Conservation (phyloP, 2,329 filamentous ascomycete species). For the Aureobasidium musti region DNA sequence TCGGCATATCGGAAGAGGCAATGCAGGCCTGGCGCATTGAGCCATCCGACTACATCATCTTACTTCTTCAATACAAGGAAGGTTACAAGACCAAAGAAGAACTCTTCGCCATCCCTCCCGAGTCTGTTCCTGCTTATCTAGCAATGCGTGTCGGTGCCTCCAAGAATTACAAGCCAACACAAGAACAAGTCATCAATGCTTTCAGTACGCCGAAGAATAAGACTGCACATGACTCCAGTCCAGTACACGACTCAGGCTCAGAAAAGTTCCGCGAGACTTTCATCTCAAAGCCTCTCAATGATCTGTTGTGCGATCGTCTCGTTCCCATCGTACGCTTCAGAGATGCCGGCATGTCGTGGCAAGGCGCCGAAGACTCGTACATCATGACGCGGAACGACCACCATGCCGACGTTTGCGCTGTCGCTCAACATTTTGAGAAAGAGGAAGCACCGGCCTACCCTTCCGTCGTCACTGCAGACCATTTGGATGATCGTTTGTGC, state of each 20-base stretch:
- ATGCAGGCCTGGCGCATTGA: slow-evolving; percentile 75
- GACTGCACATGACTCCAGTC: too few species aligned
- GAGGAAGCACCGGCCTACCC: slow-evolving; percentile 46
- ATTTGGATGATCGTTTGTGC: slow-evolving; percentile 39
- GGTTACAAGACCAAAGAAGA: slow-evolving; percentile 63
- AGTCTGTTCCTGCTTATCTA: slow-evolving; percentile 44
- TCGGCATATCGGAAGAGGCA: slow-evolving; percentile 72
- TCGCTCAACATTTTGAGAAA: slow-evolving; percentile 46
- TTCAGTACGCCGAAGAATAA: slow-evolving; percentile 43
- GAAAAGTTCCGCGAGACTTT: slow-evolving; percentile 60
- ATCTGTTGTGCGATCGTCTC: slow-evolving; percentile 67
- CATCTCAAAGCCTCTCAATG: slow-evolving; percentile 70
- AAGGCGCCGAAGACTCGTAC: slow-evolving; percentile 63
- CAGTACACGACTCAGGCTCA: slow-evolving; percentile 4
- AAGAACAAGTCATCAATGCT: slow-evolving; percentile 54
- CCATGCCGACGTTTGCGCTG: slow-evolving; percentile 36
- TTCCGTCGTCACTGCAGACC: slow-evolving; percentile 53
- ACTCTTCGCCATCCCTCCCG: slow-evolving; percentile 49
- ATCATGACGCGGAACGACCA: slow-evolving; percentile 49
- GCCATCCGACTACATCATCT: slow-evolving; percentile 67
- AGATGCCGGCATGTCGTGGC: slow-evolving; percentile 61
- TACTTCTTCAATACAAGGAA: slow-evolving; percentile 67
- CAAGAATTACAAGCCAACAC: slow-evolving; percentile 69
- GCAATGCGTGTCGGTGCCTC: slow-evolving; percentile 71
- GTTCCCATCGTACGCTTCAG: slow-evolving; percentile 60